Evolutionary conservation across 2,329 filamentous ascomycete genomes (phyloP).

Genomic region (Nemania sp.): DNA sequence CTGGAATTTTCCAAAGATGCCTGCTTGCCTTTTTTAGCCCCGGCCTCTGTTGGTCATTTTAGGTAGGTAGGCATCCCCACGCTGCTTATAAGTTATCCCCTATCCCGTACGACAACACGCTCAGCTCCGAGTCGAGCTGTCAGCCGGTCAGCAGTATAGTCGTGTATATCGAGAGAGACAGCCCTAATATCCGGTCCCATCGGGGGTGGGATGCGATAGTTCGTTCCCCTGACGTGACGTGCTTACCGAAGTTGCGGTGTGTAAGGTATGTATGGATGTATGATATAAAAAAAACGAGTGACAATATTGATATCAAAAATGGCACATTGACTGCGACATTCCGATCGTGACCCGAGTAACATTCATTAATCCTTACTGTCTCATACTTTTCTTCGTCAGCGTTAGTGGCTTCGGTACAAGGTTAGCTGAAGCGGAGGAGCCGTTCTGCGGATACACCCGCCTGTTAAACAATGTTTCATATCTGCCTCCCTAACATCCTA

Average conservation of each 20-base stretch:
- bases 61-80: not conserved
- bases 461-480: conserved; percentile 13
- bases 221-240: not conserved
- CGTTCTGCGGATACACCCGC: conserved; percentile 24
- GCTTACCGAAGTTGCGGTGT: conserved; percentile 26
- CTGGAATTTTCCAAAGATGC: conserved; percentile 27
- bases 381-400: conserved; percentile 15
- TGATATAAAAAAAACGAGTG: not conserved
- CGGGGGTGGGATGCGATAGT: conserved; percentile 4
- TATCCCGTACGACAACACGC: conserved; percentile 16
- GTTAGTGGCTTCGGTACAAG: no score
- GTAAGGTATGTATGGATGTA: no score
- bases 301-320: conserved; percentile 2
- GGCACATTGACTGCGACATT: not conserved
- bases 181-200: conserved; percentile 8
- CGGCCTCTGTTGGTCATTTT: conserved; percentile 6
- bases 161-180: conserved; percentile 4
- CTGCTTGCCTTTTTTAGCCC: not conserved
- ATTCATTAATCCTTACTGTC: conserved; percentile 1
- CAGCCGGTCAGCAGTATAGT: not conserved
- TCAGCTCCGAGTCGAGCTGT: conserved; percentile 17
- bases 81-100: no score
- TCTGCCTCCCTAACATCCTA: not conserved
- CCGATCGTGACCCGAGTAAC: not conserved
- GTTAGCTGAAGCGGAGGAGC: conserved; percentile 19